A percentile compares a stretch with the other conserved stretches of the same genome.
These are phyloP conservation scores for Obba rivulosa DNA, from an alignment of 768 basidiomycete genomes.

Conservation along the genomic window DNA sequence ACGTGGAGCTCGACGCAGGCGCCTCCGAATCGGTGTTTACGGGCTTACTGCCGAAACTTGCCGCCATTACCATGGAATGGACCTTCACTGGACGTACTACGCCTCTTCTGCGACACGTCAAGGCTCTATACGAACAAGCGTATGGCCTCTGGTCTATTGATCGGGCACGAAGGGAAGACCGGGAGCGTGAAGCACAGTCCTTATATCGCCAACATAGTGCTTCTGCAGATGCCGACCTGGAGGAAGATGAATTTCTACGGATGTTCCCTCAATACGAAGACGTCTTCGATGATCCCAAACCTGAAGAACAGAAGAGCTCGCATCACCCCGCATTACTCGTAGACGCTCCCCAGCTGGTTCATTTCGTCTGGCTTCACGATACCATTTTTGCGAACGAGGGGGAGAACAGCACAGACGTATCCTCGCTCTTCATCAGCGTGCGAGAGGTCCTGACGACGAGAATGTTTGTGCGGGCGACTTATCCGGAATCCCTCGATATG, in stretches of 20 bases:
- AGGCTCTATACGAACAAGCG: conserved; percentile 59
- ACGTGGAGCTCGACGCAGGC: conserved; percentile 5
- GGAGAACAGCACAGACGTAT: conserved; percentile 2
- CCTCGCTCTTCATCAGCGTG: conserved; percentile 6
- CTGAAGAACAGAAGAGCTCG: background rate
- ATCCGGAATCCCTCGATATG: conserved; percentile 37
- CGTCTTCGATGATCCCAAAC: conserved; percentile 29
- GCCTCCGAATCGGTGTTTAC: conserved; percentile 30
- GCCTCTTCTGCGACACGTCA: conserved; percentile 32
- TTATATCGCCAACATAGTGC: conserved; percentile 68
- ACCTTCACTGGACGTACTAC: conserved; percentile 34
- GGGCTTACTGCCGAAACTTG: conserved; percentile 42
- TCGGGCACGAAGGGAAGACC: conserved; percentile 60
- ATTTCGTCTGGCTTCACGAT: conserved; percentile 45
- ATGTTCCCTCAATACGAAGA: conserved; percentile 86
- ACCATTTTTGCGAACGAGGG: conserved; percentile 28
- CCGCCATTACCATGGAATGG: conserved; percentile 41
- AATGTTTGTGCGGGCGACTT: conserved; percentile 6
- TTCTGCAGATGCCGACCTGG: conserved; percentile 64
- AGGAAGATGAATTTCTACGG: conserved; percentile 77
- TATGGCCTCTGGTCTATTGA: conserved; percentile 83
- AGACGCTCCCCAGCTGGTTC: conserved; percentile 28
- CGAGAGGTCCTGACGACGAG: conserved; percentile 9
- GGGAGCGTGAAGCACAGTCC: conserved; percentile 58
- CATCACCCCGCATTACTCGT: conserved; percentile 20